Evolutionary conservation across 106 monocot genomes (phyloP).

Genomic region (Phalaenopsis aphrodite): DNA sequence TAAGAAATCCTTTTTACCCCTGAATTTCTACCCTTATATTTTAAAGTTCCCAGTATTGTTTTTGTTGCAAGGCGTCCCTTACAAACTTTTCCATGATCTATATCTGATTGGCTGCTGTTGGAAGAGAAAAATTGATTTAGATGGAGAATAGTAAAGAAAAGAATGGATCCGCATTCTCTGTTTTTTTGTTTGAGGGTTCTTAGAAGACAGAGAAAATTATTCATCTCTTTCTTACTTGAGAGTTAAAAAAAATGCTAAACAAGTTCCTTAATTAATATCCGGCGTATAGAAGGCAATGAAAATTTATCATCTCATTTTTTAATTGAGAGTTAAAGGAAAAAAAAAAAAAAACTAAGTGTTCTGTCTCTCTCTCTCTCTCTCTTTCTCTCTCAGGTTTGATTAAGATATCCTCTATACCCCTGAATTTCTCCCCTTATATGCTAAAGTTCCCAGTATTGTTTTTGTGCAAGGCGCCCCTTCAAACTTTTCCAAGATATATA

Average conservation of each 20-base stretch:
- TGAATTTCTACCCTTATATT: not conserved
- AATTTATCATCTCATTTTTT: too few relatives aligned
- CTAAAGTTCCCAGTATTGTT: not conserved
- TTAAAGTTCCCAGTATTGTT: not conserved
- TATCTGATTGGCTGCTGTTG: not conserved
- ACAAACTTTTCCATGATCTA: not conserved
- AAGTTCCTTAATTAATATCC: not conserved
- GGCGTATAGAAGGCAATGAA: not conserved
- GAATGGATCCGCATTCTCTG: not conserved
- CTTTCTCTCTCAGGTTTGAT: not conserved
- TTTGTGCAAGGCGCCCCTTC: not conserved
- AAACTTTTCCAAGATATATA: not conserved
- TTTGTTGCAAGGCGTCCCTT: not conserved
- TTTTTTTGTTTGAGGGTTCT: not conserved
- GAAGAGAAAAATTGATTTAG: not conserved
- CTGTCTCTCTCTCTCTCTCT: too few relatives aligned
- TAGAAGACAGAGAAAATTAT: not conserved
- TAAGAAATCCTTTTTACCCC: not conserved
- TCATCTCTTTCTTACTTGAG: not conserved
- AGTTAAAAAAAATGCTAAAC: not conserved
- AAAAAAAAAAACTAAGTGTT: too few relatives aligned
- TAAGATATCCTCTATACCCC: not conserved
- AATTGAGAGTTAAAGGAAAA: too few relatives aligned
- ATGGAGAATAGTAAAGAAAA: not conserved
- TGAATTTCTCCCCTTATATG: not conserved